Evolutionary conservation across 768 basidiomycete genomes (phyloP).

Genomic region (Termitomyces sp.): DNA sequence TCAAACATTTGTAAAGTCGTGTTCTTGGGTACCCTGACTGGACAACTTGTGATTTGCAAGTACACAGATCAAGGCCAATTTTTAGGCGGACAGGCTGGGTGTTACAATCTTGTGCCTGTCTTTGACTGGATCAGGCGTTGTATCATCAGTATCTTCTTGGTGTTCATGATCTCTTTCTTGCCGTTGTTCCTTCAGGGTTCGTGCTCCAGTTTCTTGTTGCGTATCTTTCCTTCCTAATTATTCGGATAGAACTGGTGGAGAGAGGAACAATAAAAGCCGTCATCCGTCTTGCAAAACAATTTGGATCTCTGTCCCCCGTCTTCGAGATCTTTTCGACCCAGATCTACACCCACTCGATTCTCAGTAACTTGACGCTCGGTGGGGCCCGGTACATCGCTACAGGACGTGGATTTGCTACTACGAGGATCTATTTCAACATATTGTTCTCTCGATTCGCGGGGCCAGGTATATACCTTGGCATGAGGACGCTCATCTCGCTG

Average conservation of each 20-base stretch:
- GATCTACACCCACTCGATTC: constrained; percentile 96
- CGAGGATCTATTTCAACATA: constrained; percentile 90
- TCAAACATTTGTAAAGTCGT: constrained; percentile 53
- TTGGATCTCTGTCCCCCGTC: constrained; percentile 86
- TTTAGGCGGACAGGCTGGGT: constrained; percentile 75
- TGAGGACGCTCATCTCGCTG: constrained; percentile 87
- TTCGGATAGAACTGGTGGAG: constrained; percentile 77
- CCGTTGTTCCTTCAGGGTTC: constrained; percentile 92
- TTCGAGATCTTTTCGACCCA: constrained; percentile 99
- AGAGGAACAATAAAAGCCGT: constrained; percentile 91
- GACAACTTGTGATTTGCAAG: constrained; percentile 71
- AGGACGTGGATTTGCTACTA: constrained; percentile 97
- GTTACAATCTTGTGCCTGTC: constrained; percentile 91
- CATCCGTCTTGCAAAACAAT: constrained; percentile 89
- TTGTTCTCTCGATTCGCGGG: constrained; percentile 98
- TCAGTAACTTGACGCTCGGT: constrained; percentile 95
- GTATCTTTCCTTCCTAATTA: constrained; percentile 14
- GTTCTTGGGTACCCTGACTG: constrained; percentile 90
- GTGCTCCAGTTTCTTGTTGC: constrained; percentile 9
- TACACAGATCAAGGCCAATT: constrained; percentile 71
- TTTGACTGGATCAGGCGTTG: constrained; percentile 95
- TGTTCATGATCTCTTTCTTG: constrained; percentile 95
- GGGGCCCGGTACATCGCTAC: constrained; percentile 99
- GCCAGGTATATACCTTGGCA: constrained; percentile 95
- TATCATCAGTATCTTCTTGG: constrained; percentile 97